Conservation (phyloP, 495 filamentous ascomycete species). For the Penicillium soppii region DNA sequence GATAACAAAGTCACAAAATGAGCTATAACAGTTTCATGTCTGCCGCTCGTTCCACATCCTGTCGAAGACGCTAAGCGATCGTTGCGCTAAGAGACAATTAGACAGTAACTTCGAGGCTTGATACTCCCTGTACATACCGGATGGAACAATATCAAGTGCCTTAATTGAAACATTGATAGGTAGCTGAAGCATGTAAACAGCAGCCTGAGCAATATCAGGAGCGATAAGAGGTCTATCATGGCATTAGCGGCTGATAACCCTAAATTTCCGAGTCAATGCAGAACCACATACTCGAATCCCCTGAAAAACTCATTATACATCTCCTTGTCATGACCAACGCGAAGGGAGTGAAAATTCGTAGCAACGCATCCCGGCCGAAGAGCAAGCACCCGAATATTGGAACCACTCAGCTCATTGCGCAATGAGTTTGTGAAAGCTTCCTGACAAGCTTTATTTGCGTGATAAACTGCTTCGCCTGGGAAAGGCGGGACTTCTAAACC, state of each 20-base stretch:
- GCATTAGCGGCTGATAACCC: too few species aligned
- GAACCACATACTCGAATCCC: conserved; percentile 22
- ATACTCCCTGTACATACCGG: conserved; percentile 10
- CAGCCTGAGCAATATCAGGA: conserved; percentile 31
- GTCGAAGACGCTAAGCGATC: conserved; percentile 25
- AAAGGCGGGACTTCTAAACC: conserved; percentile 33
- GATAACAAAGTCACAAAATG: too few species aligned
- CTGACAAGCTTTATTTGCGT: conserved; percentile 33
- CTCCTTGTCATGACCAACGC: conserved; percentile 29
- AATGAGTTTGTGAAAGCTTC: conserved; percentile 35
- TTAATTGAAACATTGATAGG: conserved; percentile 30
- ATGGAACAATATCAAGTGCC: conserved; percentile 39
- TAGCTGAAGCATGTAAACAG: conserved; percentile 30
- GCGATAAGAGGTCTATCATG: conserved; percentile 23
- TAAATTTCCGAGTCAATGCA: neutral
- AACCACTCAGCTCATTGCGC: conserved; percentile 27
- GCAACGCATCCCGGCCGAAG: conserved; percentile 32
- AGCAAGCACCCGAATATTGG: conserved; percentile 31
- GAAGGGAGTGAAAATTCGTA: conserved; percentile 32
- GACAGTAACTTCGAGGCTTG: neutral
- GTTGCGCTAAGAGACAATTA: conserved; percentile 15
- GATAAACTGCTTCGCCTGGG: conserved; percentile 32
- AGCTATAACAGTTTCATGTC: too few species aligned
- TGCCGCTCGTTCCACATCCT: conserved; percentile 25
- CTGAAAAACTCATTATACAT: conserved; percentile 26